Conservation (phyloP, 179 eudicot species). For the Monotropa hypopitys region DNA sequence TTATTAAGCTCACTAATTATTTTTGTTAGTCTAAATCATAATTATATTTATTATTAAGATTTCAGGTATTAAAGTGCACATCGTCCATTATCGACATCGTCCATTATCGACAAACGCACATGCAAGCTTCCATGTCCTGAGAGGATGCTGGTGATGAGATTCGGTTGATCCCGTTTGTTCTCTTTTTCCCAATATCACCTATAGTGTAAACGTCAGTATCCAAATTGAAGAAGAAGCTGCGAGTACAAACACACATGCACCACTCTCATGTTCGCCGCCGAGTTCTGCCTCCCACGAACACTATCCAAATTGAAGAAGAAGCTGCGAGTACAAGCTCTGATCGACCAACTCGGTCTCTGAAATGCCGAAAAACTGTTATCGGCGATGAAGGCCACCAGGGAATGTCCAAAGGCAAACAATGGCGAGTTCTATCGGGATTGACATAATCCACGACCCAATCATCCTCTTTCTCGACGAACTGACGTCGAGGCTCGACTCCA, state of each 20-base stretch:
- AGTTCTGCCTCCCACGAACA: conserved; percentile 34
- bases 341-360: conserved; percentile 38
- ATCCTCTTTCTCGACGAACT: conserved; percentile 41
- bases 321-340: conserved; percentile 32
- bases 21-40: too few species aligned
- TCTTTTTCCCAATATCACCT: conserved; percentile 52
- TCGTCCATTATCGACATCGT: too few species aligned
- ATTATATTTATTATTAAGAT: too few species aligned
- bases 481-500: conserved; percentile 41
- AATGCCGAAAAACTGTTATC: conserved; percentile 35
- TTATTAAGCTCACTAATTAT: too few species aligned
- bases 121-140: too few species aligned
- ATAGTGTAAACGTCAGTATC: conserved; percentile 36
- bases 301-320: conserved; percentile 33
- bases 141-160: background rate
- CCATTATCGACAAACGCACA: too few species aligned
- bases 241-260: too few species aligned
- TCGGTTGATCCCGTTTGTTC: conserved; percentile 36
- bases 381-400: conserved; percentile 55
- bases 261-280: conserved; percentile 44
- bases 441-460: conserved; percentile 46
- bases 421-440: conserved; percentile 44
- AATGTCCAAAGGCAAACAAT: conserved; percentile 40
- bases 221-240: conserved; percentile 36
- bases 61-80: too few species aligned